Percentiles rank a stretch among this genome's conserved stretches.
Evolutionary conservation across 345 rosid species (phyloP).

Genomic region (Salix purpurea): DNA sequence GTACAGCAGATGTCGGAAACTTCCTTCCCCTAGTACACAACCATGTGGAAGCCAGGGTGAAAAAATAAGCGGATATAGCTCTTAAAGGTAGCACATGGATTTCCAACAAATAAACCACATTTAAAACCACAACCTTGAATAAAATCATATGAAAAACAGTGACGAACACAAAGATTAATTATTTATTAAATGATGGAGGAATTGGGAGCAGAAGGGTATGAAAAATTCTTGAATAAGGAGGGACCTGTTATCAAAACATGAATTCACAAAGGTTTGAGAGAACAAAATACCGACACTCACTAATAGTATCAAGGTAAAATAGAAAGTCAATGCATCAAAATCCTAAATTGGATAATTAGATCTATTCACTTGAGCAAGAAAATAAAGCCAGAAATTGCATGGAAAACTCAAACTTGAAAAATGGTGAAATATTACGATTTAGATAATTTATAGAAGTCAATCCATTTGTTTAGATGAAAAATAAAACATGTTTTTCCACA

Average conservation of each 20-base stretch:
- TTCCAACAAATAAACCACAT: background rate
- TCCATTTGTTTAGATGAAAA: background rate
- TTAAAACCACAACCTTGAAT: background rate
- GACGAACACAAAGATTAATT: background rate
- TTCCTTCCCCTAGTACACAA: background rate
- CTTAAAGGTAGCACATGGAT: background rate
- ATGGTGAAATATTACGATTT: background rate
- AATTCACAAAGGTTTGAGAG: background rate
- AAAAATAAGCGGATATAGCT: background rate
- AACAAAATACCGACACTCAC: background rate
- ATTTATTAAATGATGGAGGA: background rate
- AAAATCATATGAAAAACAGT: background rate
- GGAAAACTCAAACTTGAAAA: too few relatives aligned
- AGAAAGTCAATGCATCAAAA: too few relatives aligned
- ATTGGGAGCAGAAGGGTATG: background rate
- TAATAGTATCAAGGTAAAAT: background rate
- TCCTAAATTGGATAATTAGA: background rate
- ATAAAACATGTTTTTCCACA: background rate
- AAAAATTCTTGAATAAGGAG: background rate
- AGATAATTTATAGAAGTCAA: background rate
- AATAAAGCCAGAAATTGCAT: too few relatives aligned
- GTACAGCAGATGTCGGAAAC: background rate
- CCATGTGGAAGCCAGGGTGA: conserved; percentile 5
- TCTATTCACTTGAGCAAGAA: background rate
- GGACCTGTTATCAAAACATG: too few relatives aligned